A percentile compares a stretch with the other conserved stretches of the same genome.
These are phyloP conservation scores for Trametes hirsuta DNA, from an alignment of 1,284 basidiomycete genomes.

Conservation along the genomic window DNA sequence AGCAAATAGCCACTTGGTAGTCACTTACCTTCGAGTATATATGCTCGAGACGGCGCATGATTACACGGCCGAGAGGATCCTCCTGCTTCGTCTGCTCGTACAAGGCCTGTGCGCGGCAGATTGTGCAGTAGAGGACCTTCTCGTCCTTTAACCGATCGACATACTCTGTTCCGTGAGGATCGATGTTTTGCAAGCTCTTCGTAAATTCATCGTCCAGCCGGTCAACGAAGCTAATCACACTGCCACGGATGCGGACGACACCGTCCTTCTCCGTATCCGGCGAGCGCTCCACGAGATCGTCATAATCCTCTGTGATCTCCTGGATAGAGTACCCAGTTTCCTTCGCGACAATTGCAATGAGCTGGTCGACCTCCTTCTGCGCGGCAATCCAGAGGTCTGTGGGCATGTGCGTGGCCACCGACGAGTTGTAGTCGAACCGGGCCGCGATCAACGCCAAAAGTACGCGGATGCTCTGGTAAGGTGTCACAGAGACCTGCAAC, in stretches of 20 bases:
- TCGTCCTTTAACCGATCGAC: slow-evolving; percentile 96
- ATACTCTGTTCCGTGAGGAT: slow-evolving; percentile 98
- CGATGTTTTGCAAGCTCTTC: slow-evolving; percentile 96
- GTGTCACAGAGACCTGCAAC: slow-evolving; percentile 84
- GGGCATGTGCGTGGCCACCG: slow-evolving; percentile 88
- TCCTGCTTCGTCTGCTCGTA: slow-evolving; percentile 82
- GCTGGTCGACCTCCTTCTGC: slow-evolving; percentile 86
- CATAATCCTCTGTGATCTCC: slow-evolving; percentile 89
- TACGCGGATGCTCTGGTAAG: slow-evolving; percentile 94
- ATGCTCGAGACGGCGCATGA: slow-evolving; percentile 96
- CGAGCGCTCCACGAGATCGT: slow-evolving; percentile 86
- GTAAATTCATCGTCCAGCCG: slow-evolving; percentile 99
- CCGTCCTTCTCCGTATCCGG: slow-evolving; percentile 74
- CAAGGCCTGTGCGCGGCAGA: slow-evolving; percentile 89
- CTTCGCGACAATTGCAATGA: slow-evolving; percentile 77
- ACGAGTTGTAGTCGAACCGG: slow-evolving; percentile 96
- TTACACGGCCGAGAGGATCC: slow-evolving; percentile 84
- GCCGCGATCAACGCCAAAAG: slow-evolving; percentile 93
- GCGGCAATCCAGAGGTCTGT: slow-evolving; percentile 91
- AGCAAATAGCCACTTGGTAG: slow-evolving; percentile 13
- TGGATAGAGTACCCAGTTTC: slow-evolving; percentile 85
- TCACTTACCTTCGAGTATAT: slow-evolving; percentile 90
- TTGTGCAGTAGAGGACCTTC: slow-evolving; percentile 91
- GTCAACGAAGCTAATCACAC: slow-evolving; percentile 94
- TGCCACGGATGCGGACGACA: slow-evolving; percentile 83